phyloP scores from a whole-genome alignment of 2,329 filamentous ascomycete species.

The Rutstroemia sp. region DNA sequence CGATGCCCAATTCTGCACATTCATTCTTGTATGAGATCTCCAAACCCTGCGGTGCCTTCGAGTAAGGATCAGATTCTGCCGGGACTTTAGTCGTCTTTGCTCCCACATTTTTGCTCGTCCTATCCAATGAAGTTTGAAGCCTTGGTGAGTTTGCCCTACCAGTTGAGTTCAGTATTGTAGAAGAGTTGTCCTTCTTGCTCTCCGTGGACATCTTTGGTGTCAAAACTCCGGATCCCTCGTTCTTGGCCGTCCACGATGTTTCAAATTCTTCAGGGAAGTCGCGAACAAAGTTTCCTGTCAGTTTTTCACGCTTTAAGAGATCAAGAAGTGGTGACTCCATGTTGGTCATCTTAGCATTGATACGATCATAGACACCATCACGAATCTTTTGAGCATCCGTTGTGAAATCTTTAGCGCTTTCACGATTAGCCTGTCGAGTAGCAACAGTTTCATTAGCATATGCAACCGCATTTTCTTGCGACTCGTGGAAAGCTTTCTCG shows the following conservation, averaged over 20 bases:
- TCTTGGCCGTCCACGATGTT: conserved; percentile 33
- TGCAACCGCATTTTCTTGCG: not conserved
- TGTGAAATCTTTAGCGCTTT: not conserved
- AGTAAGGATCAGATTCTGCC: not conserved
- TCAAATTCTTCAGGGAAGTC: conserved; percentile 48
- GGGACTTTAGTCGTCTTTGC: not conserved
- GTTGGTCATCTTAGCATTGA: conserved; percentile 15
- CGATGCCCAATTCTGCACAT: conserved; percentile 12
- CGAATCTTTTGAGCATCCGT: conserved; percentile 19
- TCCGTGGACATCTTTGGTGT: conserved; percentile 10
- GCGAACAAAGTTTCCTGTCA: conserved; percentile 42
- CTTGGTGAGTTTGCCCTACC: conserved; percentile 18
- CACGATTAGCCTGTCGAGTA: conserved; percentile 7
- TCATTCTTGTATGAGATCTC: conserved; percentile 7
- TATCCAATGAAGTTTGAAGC: conserved; percentile 28
- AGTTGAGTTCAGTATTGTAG: conserved; percentile 15
- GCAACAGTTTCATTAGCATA: conserved; percentile 9
- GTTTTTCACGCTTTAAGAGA: conserved; percentile 2
- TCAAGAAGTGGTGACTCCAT: not conserved
- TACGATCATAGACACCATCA: conserved; percentile 14
- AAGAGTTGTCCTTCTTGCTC: conserved; percentile 14
- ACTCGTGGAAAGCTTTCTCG: conserved; percentile 20
- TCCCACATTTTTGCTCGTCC: not conserved
- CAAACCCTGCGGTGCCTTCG: conserved; percentile 8
- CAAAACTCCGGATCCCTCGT: conserved; percentile 12